These are phyloP conservation scores for Blastobotrys attinorum DNA, from an alignment of 805 yeast species.

Conservation along the genomic window DNA sequence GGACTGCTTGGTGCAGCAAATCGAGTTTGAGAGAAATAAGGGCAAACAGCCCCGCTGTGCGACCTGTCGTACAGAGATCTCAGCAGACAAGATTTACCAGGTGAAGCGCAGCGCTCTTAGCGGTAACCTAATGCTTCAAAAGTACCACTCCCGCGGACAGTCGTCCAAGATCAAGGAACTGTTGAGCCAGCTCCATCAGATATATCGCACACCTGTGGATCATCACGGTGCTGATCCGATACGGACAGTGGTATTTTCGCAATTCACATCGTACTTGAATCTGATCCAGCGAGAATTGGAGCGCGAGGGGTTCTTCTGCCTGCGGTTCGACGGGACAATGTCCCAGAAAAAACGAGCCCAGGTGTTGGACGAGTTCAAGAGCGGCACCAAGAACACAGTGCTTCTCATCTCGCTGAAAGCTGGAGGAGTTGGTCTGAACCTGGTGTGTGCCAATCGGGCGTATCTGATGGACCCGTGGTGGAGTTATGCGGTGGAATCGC, in stretches of 20 bases:
- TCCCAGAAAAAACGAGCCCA: conserved; percentile 54
- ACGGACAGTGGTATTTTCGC: conserved; percentile 75
- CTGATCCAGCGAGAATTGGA: conserved; percentile 57
- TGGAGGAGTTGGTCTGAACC: conserved; percentile 88
- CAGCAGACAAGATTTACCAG: conserved; percentile 42
- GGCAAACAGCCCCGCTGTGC: conserved; percentile 65
- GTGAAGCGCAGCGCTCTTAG: conserved; percentile 27
- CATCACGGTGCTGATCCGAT: conserved; percentile 61
- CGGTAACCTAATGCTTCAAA: conserved; percentile 20
- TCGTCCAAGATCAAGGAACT: conserved; percentile 73
- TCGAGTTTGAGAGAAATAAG: conserved; percentile 36
- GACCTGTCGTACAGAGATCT: conserved; percentile 56
- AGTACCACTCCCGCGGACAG: conserved; percentile 31
- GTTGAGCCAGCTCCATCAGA: conserved; percentile 43
- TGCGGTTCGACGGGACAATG: conserved; percentile 79
- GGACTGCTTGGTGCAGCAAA: conserved; percentile 63
- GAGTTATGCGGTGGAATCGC: conserved; percentile 88
- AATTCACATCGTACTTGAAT: conserved; percentile 77
- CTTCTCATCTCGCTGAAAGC: conserved; percentile 75
- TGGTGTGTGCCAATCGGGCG: conserved; percentile 78
- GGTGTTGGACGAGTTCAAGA: conserved; percentile 50
- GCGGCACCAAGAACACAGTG: conserved; percentile 32
- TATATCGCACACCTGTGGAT: conserved; percentile 30
- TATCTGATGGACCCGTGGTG: conserved; percentile 97
- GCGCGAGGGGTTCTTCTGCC: conserved; percentile 42